Conservation (phyloP, 1,284 basidiomycete species). For the Schizophyllum amplum region DNA sequence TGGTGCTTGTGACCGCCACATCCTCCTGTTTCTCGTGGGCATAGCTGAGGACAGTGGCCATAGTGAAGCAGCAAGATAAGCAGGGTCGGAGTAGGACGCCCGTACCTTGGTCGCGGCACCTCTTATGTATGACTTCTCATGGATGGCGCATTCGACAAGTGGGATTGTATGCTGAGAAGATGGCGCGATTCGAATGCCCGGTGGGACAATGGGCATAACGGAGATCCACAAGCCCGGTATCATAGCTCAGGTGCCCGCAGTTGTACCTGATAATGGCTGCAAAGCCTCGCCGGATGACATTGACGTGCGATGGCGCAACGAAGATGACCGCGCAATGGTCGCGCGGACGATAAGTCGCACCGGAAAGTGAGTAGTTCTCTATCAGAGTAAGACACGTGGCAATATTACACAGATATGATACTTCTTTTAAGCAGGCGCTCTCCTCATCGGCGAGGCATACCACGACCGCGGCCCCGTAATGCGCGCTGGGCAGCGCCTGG, state of each 20-base stretch:
- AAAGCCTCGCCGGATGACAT: no score
- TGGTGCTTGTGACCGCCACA: conserved; percentile 11
- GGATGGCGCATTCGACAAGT: not conserved
- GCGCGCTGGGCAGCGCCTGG: conserved; percentile 80
- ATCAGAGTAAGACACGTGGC: not conserved
- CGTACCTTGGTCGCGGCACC: not conserved
- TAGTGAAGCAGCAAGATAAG: not conserved
- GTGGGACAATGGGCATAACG: not conserved
- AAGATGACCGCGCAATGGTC: not conserved
- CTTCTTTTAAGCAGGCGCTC: not conserved
- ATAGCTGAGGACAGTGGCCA: conserved; percentile 1
- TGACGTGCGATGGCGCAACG: not conserved
- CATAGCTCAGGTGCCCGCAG: not conserved
- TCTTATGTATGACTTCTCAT: not conserved
- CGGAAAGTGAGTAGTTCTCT: not conserved
- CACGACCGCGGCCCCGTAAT: conserved; percentile 75
- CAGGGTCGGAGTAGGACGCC: not conserved
- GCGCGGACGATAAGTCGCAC: not conserved
- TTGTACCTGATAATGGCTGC: no score
- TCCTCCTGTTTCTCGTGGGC: not conserved
- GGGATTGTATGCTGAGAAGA: not conserved
- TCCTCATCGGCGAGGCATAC: conserved; percentile 61
- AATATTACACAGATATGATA: not conserved
- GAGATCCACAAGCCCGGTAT: not conserved
- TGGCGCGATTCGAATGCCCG: not conserved